Base-by-base conservation (phyloP, 2,329 filamentous ascomycete genomes). In the Annulohypoxylon truncatum region DNA sequence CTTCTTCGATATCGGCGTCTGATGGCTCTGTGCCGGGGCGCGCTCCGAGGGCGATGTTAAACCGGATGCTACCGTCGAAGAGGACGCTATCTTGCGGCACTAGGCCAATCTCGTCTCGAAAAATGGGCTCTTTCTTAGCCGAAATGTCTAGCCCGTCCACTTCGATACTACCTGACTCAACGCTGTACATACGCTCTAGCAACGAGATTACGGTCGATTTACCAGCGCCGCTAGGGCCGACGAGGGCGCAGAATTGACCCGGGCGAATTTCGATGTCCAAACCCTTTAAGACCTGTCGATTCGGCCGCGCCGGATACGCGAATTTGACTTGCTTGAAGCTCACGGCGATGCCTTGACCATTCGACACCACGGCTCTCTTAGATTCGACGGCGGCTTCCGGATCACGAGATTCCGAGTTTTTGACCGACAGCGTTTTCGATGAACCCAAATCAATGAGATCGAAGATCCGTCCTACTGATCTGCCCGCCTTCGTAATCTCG, bases 401-500 rank as follows among this genome's bases (percentile, higher is more conserved):
- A 31, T 78, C 75, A 6, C 61, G 58, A 15, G 60, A 42, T 4
- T 52, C 12, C 6, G 51, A 26, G 15, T 61, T 44, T 38, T 71
- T 71, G 10, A 28, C 54, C 20, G 62, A 67, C 28, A 67, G 50
- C 22, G 66, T 67, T 35, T 66, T 72, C 40, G 68, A 74, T 46
- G 73, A 79, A 1, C 82, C 81, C 2, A 85, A 75, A 47, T 82
- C 79, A 52, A 87, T 82, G 24, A 87, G 76, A 63, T 77, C 81
- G 56, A 86, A 78, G 47, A 92, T 87, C 33, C 87, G 81, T 4
- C 83, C 84, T 9, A 88, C 86, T 2, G 91, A 89, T 1, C 82
- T 82, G 28, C 84, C 85, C 0, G 91, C 91, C 46, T 87, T 85
- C 1, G 90, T 88, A n/a, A 94, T 84, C 68, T 94, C 91, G 0